phyloP scores from a whole-genome alignment of 2,329 filamentous ascomycete genomes.

The Aspergillus novoparasiticus region DNA sequence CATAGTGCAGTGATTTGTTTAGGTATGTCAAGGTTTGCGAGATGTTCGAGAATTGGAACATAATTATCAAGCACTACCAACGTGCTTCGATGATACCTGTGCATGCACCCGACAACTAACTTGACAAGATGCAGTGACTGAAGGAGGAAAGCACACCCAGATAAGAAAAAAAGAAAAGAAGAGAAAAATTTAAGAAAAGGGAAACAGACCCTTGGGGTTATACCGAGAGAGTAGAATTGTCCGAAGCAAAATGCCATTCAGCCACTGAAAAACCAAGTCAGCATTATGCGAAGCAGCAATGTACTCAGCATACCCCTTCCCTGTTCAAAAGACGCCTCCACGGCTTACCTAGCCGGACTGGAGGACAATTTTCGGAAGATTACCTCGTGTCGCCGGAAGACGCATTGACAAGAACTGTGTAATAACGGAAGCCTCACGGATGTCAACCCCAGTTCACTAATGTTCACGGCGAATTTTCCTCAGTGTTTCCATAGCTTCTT shows the following conservation, averaged over 20 bases:
- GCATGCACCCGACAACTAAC: background rate
- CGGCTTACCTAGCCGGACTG: conserved; percentile 2
- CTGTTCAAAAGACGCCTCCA: background rate
- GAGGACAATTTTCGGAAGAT: conserved; percentile 23
- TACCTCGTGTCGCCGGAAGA: conserved; percentile 20
- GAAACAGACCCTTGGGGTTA: background rate
- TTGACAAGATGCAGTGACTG: background rate
- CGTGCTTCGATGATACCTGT: background rate
- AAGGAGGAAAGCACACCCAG: too few relatives aligned
- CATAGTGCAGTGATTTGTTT: background rate
- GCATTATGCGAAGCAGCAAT: background rate
- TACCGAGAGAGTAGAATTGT: background rate
- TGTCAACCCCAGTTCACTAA: conserved; percentile 5
- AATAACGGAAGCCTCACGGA: conserved; percentile 19
- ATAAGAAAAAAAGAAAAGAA: background rate
- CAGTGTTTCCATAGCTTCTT: background rate
- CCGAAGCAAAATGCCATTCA: background rate
- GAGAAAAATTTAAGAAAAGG: background rate
- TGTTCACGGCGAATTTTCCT: conserved; percentile 17
- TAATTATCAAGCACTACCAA: background rate
- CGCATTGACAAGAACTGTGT: conserved; percentile 11
- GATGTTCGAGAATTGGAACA: background rate
- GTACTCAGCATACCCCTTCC: background rate
- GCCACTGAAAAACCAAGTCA: background rate
- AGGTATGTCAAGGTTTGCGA: background rate